These are phyloP conservation scores for Cercospora sojina DNA, from an alignment of 2,329 filamentous ascomycete genomes.

Conservation along the genomic window DNA sequence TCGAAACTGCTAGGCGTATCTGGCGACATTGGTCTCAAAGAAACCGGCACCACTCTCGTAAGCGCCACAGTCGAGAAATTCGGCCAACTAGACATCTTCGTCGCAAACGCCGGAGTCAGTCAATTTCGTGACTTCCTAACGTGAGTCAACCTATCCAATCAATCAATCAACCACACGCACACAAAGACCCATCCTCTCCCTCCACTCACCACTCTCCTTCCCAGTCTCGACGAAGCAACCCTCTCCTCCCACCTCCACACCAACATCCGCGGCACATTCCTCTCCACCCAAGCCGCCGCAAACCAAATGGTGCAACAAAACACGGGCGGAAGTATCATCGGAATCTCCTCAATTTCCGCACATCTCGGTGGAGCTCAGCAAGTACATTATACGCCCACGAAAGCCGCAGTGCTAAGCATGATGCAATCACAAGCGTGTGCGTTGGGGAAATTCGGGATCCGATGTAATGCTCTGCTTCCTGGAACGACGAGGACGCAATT, in stretches of 20 bases:
- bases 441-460: slow-evolving; percentile 69
- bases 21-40: slow-evolving; percentile 73
- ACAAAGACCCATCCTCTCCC: neutral
- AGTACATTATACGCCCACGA: slow-evolving; percentile 84
- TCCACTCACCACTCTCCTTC: neutral
- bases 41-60: slow-evolving; percentile 68
- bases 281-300: slow-evolving; percentile 79
- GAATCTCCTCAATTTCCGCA: slow-evolving; percentile 70
- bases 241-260: slow-evolving; percentile 69
- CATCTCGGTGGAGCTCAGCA: slow-evolving; percentile 75
- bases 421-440: slow-evolving; percentile 83
- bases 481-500: slow-evolving; percentile 81
- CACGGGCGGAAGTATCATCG: slow-evolving; percentile 75
- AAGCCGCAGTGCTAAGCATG: slow-evolving; percentile 74
- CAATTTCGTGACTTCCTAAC: slow-evolving; percentile 85
- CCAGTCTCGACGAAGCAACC: slow-evolving; percentile 63
- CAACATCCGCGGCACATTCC: slow-evolving; percentile 83
- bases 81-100: slow-evolving; percentile 63
- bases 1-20: slow-evolving; percentile 60
- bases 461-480: slow-evolving; percentile 79
- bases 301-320: slow-evolving; percentile 72
- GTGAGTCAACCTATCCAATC: slow-evolving; percentile 40
- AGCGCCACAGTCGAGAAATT: slow-evolving; percentile 61
- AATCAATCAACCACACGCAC: neutral
- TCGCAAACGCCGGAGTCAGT: slow-evolving; percentile 89